Conservation (phyloP, 2,329 filamentous ascomycete species). For the Dryadomyces sulphureus region DNA sequence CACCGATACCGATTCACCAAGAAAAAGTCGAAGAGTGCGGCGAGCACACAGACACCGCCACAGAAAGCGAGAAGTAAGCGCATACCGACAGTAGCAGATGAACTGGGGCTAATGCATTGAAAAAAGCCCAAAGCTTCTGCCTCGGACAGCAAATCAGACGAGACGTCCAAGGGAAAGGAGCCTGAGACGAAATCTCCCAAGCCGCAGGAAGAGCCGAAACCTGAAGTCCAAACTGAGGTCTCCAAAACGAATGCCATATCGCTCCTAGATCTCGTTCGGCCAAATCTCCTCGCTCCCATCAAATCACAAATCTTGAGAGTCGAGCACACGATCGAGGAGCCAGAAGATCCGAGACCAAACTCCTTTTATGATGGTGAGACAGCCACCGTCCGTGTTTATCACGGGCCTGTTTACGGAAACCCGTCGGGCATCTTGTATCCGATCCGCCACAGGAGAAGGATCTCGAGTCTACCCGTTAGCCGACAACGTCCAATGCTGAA, state of each 20-base stretch:
- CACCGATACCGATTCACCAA: neutral
- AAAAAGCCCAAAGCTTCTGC: neutral
- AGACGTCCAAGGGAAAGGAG: neutral
- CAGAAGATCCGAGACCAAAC: conserved; percentile 41
- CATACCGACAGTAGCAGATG: too few species aligned
- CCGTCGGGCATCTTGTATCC: conserved; percentile 31
- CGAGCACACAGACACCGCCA: neutral
- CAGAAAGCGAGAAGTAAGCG: neutral
- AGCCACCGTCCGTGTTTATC: conserved; percentile 40
- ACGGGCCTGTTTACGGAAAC: conserved; percentile 41
- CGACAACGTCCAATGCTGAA: conserved; percentile 28
- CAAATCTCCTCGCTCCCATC: conserved; percentile 32
- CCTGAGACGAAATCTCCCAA: neutral
- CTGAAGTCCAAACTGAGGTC: neutral
- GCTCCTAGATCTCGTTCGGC: conserved; percentile 3
- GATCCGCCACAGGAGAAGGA: conserved; percentile 14
- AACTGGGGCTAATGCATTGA: neutral
- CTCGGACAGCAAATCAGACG: neutral
- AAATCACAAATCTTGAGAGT: conserved; percentile 35
- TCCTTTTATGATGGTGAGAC: conserved; percentile 40
- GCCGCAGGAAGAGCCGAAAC: neutral
- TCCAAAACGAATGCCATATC: conserved; percentile 4
- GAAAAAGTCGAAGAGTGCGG: neutral
- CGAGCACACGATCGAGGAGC: conserved; percentile 38
- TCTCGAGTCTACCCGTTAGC: conserved; percentile 23